Evolutionary conservation across 2,329 filamentous ascomycete genomes (phyloP).

Genomic region (Cercospora brassicicola): DNA sequence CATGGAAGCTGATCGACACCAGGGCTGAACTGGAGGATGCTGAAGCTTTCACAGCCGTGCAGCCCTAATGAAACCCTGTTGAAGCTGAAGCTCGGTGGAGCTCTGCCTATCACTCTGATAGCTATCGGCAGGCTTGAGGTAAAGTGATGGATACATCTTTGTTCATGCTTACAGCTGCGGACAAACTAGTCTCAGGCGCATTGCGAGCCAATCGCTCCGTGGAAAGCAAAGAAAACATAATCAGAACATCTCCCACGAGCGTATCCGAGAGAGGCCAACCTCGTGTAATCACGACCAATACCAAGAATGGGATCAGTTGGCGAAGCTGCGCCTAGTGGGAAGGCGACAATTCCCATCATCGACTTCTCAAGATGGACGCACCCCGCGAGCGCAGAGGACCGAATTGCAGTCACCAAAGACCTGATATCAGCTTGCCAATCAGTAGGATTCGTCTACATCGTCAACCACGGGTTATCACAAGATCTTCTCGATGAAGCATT

Average conservation of each 20-base stretch:
- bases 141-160: not conserved
- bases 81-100: not conserved
- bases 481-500: conserved; percentile 35
- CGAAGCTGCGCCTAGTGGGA: not conserved
- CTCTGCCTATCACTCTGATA: not conserved
- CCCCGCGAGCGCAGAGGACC: not conserved
- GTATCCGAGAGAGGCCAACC: not conserved
- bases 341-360: conserved; percentile 24
- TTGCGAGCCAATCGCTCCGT: not conserved
- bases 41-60: not conserved
- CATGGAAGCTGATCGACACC: not conserved
- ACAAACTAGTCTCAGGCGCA: not conserved
- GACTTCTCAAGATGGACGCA: conserved; percentile 27
- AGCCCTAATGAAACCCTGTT: not conserved
- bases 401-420: conserved; percentile 31
- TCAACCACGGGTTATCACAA: conserved; percentile 41
- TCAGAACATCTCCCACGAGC: not conserved
- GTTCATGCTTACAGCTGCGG: not conserved
- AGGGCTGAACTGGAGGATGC: not conserved
- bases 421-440: conserved; percentile 43
- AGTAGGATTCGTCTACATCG: conserved; percentile 47
- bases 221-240: not conserved
- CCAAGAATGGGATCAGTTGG: not conserved
- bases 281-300: not conserved
- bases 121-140: not conserved